Conservation (phyloP, 1,284 basidiomycete genomes). For the Spongispora temasekensis region DNA sequence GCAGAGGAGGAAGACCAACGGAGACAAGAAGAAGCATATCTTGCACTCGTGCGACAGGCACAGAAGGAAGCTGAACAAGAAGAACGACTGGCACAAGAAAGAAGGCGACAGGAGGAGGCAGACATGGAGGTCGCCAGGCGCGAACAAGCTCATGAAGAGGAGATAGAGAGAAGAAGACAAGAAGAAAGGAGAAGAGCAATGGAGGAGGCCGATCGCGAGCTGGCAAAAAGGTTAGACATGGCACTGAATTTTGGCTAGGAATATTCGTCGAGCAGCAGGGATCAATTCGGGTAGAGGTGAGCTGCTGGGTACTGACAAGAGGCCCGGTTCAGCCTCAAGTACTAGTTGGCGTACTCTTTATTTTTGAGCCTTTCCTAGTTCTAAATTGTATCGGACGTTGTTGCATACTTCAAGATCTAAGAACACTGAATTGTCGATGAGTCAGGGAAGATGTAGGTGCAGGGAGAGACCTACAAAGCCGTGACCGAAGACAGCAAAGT, state of each 20-base stretch:
- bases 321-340: neutral
- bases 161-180: slow-evolving; percentile 37
- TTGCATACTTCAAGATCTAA: too few species aligned
- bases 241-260: slow-evolving; percentile 26
- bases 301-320: slow-evolving; percentile 5
- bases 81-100: slow-evolving; percentile 21
- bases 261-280: neutral
- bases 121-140: slow-evolving; percentile 35
- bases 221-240: slow-evolving; percentile 34
- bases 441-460: too few species aligned
- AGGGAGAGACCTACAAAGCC: too few species aligned
- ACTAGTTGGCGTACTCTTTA: too few species aligned
- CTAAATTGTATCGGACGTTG: too few species aligned
- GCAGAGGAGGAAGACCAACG: slow-evolving; percentile 34
- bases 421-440: too few species aligned
- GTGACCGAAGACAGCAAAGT: too few species aligned
- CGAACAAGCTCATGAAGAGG: slow-evolving; percentile 42
- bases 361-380: too few species aligned
- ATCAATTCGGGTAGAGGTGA: slow-evolving; percentile 12
- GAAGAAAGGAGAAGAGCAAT: slow-evolving; percentile 29
- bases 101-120: slow-evolving; percentile 33
- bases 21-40: slow-evolving; percentile 35
- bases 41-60: slow-evolving; percentile 27
- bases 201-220: slow-evolving; percentile 31
- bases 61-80: slow-evolving; percentile 35